Evolutionary conservation across 805 yeast species (phyloP).

Genomic region (Cyberlindnera mycetangii): DNA sequence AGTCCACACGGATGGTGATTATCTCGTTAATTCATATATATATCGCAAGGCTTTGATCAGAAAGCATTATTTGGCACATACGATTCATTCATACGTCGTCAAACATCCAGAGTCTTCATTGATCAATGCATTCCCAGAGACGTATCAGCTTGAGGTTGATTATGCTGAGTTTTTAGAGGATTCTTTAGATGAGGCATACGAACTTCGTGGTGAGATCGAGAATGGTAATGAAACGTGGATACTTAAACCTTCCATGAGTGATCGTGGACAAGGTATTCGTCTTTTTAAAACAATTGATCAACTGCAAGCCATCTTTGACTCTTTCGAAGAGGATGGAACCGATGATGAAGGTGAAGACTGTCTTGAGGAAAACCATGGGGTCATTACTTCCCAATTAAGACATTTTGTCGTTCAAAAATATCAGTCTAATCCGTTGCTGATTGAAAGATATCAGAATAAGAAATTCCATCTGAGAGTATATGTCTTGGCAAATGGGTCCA

Average conservation of each 20-base stretch:
- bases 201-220: constrained; percentile 74
- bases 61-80: constrained; percentile 84
- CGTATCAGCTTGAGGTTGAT: constrained; percentile 81
- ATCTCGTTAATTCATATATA: constrained; percentile 74
- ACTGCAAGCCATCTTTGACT: constrained; percentile 77
- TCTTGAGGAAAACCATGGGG: constrained; percentile 49
- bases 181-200: constrained; percentile 88
- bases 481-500: constrained; percentile 69
- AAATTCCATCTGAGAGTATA: constrained; percentile 91
- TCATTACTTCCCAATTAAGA: constrained; percentile 82
- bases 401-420: constrained; percentile 91
- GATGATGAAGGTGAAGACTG: constrained; percentile 57
- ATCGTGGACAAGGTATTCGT: constrained; percentile 93
- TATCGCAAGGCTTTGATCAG: constrained; percentile 89
- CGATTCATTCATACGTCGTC: constrained; percentile 68
- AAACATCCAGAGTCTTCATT: constrained; percentile 73
- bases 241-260: constrained; percentile 95
- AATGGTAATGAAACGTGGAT: constrained; percentile 70
- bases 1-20: constrained; percentile 42
- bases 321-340: constrained; percentile 73
- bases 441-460: constrained; percentile 55
- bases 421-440: constrained; percentile 60
- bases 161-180: constrained; percentile 96
- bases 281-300: constrained; percentile 76
- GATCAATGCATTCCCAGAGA: constrained; percentile 61